Evolutionary conservation across 345 rosid species (phyloP).

Genomic region (Rhodamnia rubescens): DNA sequence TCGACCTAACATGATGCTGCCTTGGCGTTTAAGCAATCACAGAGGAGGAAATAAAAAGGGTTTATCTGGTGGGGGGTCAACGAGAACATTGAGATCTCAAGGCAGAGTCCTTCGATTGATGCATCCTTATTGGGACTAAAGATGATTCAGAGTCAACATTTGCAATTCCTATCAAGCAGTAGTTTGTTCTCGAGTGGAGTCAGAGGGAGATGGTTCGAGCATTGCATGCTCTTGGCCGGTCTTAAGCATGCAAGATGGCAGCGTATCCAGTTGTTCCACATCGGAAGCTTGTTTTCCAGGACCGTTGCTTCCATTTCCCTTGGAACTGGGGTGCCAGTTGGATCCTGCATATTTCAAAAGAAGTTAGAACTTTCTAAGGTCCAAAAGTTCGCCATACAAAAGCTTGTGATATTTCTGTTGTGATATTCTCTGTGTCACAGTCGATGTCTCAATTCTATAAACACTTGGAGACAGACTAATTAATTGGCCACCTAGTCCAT

Average conservation of each 20-base stretch:
- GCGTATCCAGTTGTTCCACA: conserved; percentile 19
- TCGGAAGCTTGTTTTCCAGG: conserved; percentile 37
- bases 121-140: neutral
- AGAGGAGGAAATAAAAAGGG: conserved; percentile 7
- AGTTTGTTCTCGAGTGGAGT: conserved; percentile 43
- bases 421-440: neutral
- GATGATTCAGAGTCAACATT: neutral
- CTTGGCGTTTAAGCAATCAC: conserved; percentile 5
- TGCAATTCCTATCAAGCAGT: conserved; percentile 5
- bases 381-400: neutral
- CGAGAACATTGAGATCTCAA: conserved; percentile 15
- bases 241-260: conserved; percentile 47
- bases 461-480: neutral
- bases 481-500: neutral
- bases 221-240: conserved; percentile 16
- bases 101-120: conserved; percentile 6
- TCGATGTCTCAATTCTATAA: neutral
- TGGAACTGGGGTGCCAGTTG: conserved; percentile 33
- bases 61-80: neutral
- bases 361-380: neutral
- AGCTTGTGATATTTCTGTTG: neutral
- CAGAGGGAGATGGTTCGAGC: conserved; percentile 18
- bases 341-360: conserved; percentile 5
- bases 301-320: conserved; percentile 43
- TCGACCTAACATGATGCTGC: conserved; percentile 7